These are phyloP conservation scores for Phlyctochytrium bullatum DNA, from an alignment of 192 early-diverging fungal genomes.

Conservation along the genomic window DNA sequence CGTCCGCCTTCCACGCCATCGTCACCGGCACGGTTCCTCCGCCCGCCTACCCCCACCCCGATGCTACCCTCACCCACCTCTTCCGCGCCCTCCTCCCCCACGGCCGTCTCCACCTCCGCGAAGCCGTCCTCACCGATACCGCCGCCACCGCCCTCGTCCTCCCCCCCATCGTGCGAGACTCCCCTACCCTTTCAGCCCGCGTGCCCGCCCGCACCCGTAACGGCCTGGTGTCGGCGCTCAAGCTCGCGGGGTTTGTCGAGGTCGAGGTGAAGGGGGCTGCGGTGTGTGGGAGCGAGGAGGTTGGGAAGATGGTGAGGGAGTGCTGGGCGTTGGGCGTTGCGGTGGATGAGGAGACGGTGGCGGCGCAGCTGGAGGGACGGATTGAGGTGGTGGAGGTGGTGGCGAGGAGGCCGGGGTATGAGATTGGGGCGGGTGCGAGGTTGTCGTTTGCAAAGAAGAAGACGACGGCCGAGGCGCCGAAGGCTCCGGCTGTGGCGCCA, in stretches of 20 bases:
- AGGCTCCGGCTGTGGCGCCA: conserved; percentile 25
- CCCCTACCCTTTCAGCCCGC: conserved; percentile 30
- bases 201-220: conserved; percentile 53
- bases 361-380: conserved; percentile 39
- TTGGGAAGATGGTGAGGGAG: conserved; percentile 40
- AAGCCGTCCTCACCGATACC: conserved; percentile 61
- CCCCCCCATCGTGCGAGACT: conserved; percentile 5
- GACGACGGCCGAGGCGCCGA: conserved; percentile 6
- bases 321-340: conserved; percentile 56
- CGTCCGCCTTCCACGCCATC: conserved; percentile 59
- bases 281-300: conserved; percentile 12
- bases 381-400: conserved; percentile 45
- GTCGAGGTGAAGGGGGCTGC: conserved; percentile 28
- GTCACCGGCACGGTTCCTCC: conserved; percentile 52
- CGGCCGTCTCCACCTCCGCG: conserved; percentile 63
- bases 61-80: conserved; percentile 57
- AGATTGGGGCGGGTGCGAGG: conserved; percentile 78
- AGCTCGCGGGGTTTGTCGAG: conserved; percentile 85
- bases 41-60: conserved; percentile 65
- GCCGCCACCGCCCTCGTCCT: conserved; percentile 22
- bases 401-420: conserved; percentile 77
- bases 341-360: conserved; percentile 15
- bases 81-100: conserved; percentile 64
- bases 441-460: conserved; percentile 79
- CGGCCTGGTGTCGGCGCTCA: conserved; percentile 67